These are phyloP conservation scores for Naegleria gruberi DNA, from an alignment of 208 protist species.

Conservation along the genomic window DNA sequence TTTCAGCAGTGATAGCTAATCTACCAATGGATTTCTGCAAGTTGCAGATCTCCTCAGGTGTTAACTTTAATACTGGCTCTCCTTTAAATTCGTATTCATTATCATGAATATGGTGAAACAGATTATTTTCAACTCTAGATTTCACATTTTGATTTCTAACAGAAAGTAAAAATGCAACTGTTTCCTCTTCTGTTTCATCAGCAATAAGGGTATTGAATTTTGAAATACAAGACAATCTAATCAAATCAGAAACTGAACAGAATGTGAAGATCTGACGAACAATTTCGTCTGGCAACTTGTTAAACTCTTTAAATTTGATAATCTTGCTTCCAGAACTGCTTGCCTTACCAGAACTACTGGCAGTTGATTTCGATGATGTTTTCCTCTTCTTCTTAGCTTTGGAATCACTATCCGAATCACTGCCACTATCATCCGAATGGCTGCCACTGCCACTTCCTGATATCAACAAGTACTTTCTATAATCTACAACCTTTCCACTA, in stretches of 20 bases:
- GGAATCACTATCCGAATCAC: neutral
- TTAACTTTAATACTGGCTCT: no score
- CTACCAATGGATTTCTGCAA: neutral
- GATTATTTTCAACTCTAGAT: neutral
- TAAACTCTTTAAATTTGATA: neutral
- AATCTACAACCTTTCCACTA: neutral
- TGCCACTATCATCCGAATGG: neutral
- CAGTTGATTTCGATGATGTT: no score
- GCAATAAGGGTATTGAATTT: neutral
- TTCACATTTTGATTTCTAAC: neutral
- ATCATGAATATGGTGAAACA: neutral
- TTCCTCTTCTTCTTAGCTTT: neutral
- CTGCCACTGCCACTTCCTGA: neutral
- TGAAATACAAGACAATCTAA: neutral
- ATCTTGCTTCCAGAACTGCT: neutral
- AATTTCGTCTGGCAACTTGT: neutral
- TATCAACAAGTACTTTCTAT: neutral
- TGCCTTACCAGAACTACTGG: no score
- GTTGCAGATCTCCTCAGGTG: neutral
- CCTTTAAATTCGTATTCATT: neutral
- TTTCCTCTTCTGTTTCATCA: neutral
- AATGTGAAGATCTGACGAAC: neutral
- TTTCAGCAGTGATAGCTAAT: neutral
- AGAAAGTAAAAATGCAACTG: neutral
- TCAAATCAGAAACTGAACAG: neutral